Percentiles rank a stretch among this genome's conserved stretches.
These are phyloP conservation scores for Casaregolazyma suthepensis DNA, from an alignment of 1,139 yeast species.

Conservation along the genomic window DNA sequence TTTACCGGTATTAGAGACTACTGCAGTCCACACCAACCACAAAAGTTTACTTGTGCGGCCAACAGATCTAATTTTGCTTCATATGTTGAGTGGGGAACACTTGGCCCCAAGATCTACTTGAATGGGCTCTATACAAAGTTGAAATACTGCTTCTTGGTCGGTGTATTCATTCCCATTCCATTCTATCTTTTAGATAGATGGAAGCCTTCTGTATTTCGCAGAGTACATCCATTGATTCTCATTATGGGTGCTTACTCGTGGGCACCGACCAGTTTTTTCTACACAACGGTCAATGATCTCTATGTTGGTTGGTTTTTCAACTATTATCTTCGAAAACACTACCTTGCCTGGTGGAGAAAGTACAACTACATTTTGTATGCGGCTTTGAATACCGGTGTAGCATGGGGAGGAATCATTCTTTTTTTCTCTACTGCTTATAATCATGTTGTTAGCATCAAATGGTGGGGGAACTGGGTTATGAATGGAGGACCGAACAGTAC, in stretches of 20 bases:
- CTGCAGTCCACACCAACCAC: conserved; percentile 39
- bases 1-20: conserved; percentile 41
- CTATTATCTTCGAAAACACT: conserved; percentile 45
- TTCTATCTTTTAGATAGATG: conserved; percentile 32
- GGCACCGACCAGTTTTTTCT: conserved; percentile 48
- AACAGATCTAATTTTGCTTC: conserved; percentile 38
- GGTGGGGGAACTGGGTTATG: conserved; percentile 57
- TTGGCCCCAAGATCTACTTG: conserved; percentile 56
- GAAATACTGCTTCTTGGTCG: conserved; percentile 35
- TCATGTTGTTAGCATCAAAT: conserved; percentile 35
- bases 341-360: conserved; percentile 42
- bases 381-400: conserved; percentile 50
- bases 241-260: conserved; percentile 40
- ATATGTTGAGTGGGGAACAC: conserved; percentile 16
- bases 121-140: conserved; percentile 35
- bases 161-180: conserved; percentile 39
- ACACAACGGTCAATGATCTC: conserved; percentile 46
- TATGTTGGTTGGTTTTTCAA: conserved; percentile 49
- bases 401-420: conserved; percentile 35
- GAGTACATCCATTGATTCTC: conserved; percentile 45
- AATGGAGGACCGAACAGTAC: conserved; percentile 18
- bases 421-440: conserved; percentile 49
- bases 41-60: conserved; percentile 31
- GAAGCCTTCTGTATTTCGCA: conserved; percentile 2
- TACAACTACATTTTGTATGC: conserved; percentile 49